These are phyloP conservation scores for Penicillium coprophilum DNA, from an alignment of 495 filamentous ascomycete species.

Conservation along the genomic window DNA sequence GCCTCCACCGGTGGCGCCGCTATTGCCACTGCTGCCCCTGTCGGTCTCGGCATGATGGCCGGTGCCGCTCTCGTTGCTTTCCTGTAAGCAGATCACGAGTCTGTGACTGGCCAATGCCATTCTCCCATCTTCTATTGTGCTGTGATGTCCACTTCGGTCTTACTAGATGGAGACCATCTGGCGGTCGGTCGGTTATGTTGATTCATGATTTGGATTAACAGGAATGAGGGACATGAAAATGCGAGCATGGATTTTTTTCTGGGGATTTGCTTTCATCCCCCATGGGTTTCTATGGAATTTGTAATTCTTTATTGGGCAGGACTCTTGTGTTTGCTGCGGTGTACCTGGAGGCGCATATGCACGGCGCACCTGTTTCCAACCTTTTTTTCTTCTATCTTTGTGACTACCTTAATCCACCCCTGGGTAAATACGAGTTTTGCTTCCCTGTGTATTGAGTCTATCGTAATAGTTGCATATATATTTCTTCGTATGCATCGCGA, in stretches of 20 bases:
- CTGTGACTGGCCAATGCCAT: background rate
- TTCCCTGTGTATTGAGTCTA: background rate
- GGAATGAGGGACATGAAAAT: conserved; percentile 37
- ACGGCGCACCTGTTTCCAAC: conserved; percentile 29
- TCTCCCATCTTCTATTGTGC: background rate
- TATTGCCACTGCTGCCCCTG: conserved; percentile 38
- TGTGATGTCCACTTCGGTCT: background rate
- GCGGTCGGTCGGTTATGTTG: conserved; percentile 3
- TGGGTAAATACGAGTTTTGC: conserved; percentile 23
- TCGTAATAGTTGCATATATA: too few species aligned
- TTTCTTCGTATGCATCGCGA: too few species aligned
- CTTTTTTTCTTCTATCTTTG: conserved; percentile 18
- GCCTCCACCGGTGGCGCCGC: conserved; percentile 35
- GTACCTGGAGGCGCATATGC: conserved; percentile 21
- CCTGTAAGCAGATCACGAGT: conserved; percentile 33
- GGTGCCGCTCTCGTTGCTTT: conserved; percentile 49
- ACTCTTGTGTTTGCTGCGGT: conserved; percentile 10
- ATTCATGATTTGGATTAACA: conserved; percentile 2
- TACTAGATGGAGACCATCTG: background rate
- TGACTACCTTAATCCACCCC: conserved; percentile 25
- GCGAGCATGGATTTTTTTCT: conserved; percentile 16
- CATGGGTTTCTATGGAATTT: conserved; percentile 18
- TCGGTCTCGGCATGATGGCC: conserved; percentile 44
- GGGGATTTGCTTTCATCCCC: conserved; percentile 13
- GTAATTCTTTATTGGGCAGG: conserved; percentile 15